These are phyloP conservation scores for Melaleuca alternifolia DNA, from an alignment of 345 rosid genomes.

Conservation along the genomic window DNA sequence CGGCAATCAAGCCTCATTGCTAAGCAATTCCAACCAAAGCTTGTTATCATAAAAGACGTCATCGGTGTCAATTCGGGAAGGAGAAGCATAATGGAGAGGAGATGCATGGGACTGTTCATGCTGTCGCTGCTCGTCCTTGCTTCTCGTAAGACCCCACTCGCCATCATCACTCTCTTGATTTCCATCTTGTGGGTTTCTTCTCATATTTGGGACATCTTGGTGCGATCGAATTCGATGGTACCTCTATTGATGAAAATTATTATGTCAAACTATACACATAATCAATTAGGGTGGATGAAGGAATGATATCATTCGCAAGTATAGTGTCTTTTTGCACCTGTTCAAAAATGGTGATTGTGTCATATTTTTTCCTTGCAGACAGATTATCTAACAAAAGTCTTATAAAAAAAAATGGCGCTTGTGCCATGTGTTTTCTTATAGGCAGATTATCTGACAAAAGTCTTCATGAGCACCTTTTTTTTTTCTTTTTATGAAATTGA, in stretches of 20 bases:
- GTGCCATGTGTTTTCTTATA: not conserved
- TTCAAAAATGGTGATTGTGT: not conserved
- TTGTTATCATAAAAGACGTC: not conserved
- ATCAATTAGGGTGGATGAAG: not conserved
- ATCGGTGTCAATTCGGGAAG: not conserved
- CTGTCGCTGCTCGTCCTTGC: not conserved
- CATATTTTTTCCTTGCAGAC: not conserved
- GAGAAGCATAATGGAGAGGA: not conserved
- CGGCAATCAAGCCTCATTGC: not conserved
- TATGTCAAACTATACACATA: not conserved
- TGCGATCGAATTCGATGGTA: not conserved
- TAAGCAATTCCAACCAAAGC: not conserved
- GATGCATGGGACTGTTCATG: not conserved
- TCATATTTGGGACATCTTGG: not conserved
- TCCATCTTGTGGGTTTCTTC: not conserved
- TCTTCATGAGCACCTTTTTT: not conserved
- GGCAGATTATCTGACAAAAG: not conserved
- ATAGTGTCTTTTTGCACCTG: not conserved
- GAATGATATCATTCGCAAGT: not conserved
- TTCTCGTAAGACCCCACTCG: not conserved
- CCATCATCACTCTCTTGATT: not conserved
- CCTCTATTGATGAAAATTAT: not conserved
- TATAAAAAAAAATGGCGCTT: not conserved
- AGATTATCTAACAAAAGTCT: not conserved
- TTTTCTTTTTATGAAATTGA: not conserved